Evolutionary conservation across 345 rosid species (phyloP).

Genomic region (Citrus unshiu): DNA sequence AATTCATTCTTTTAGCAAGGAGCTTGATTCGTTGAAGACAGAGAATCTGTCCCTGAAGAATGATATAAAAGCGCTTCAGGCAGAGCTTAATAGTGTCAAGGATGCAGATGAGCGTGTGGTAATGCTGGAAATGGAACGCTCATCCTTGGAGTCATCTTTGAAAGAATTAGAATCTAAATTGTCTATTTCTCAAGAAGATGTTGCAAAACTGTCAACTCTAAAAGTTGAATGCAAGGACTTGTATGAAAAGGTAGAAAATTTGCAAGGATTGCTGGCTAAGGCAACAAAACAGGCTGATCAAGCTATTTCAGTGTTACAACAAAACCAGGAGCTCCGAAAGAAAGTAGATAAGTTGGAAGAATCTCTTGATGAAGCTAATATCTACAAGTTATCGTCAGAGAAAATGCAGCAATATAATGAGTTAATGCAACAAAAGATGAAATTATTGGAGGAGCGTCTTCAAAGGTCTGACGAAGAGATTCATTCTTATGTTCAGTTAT

Average conservation of each 20-base stretch:
- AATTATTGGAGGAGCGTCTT: conserved; percentile 76
- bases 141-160: conserved; percentile 57
- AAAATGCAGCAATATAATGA: conserved; percentile 73
- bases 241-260: conserved; percentile 65
- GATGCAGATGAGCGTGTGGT: conserved; percentile 61
- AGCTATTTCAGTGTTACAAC: conserved; percentile 66
- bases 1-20: conserved; percentile 49
- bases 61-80: conserved; percentile 64
- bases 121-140: conserved; percentile 62
- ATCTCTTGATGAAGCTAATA: conserved; percentile 67
- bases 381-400: conserved; percentile 69
- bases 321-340: conserved; percentile 73
- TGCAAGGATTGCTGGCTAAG: conserved; percentile 63
- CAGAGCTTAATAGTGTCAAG: conserved; percentile 46
- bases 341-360: conserved; percentile 86
- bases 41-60: conserved; percentile 65
- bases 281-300: conserved; percentile 85
- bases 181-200: conserved; percentile 63
- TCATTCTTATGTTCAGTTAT: conserved; percentile 62
- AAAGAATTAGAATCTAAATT: conserved; percentile 73
- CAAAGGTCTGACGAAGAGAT: conserved; percentile 88
- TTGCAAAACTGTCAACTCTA: conserved; percentile 56
- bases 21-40: conserved; percentile 53
- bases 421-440: conserved; percentile 80
- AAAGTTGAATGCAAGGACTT: conserved; percentile 70